phyloP scores from a whole-genome alignment of 768 basidiomycete species.

The Tephrocybe sp. region DNA sequence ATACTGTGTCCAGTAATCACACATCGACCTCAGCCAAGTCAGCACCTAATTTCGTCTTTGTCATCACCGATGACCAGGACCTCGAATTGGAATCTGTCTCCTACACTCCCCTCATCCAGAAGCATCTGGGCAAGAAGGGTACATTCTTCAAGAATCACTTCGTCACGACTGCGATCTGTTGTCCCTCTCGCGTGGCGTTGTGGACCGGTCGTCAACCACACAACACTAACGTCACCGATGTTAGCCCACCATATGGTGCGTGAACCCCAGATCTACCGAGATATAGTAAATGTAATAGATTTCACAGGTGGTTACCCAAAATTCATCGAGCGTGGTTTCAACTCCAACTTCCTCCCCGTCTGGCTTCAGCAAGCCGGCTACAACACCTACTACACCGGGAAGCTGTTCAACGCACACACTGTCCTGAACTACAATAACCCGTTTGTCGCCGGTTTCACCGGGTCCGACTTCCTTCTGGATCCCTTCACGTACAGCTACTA shows the following conservation, averaged over 20 bases:
- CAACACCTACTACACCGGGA: slow-evolving; percentile 1
- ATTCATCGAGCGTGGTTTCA: neutral
- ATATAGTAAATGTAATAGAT: neutral
- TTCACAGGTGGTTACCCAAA: neutral
- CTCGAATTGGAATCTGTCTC: neutral
- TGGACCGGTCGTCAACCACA: neutral
- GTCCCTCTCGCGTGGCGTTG: neutral
- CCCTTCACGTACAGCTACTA: neutral
- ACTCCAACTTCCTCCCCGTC: neutral
- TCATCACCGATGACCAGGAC: neutral
- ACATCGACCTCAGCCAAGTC: neutral
- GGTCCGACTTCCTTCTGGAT: slow-evolving; percentile 1
- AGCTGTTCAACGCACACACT: neutral
- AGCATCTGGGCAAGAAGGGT: neutral
- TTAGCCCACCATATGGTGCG: slow-evolving; percentile 1
- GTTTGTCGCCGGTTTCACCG: neutral
- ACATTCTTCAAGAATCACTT: neutral
- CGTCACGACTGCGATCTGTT: neutral
- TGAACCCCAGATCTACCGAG: neutral
- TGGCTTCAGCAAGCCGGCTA: slow-evolving; percentile 1
- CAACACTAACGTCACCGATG: slow-evolving; percentile 2
- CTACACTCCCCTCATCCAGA: neutral
- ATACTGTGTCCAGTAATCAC: too few relatives aligned
- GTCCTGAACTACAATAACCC: neutral
- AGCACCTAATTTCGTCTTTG: neutral